Evolutionary conservation across 2,329 filamentous ascomycete species (phyloP).

Genomic region (Pochonia chlamydosporia): DNA sequence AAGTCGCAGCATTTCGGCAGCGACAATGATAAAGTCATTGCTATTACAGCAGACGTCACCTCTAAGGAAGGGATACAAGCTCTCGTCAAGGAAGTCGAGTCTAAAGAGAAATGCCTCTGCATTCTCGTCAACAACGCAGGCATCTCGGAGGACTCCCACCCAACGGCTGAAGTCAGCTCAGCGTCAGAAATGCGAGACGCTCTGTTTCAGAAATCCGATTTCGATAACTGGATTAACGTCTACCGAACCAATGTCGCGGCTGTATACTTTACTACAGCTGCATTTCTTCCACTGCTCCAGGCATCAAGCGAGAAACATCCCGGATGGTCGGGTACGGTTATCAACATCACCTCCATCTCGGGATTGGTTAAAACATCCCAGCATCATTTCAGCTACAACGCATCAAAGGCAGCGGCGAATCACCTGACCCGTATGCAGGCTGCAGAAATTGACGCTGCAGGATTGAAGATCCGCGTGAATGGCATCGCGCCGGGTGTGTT

Average conservation of each 20-base stretch:
- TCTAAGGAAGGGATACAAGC: slow-evolving; percentile 52
- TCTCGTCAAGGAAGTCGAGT: slow-evolving; percentile 51
- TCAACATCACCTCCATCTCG: slow-evolving; percentile 65
- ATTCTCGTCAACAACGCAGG: slow-evolving; percentile 67
- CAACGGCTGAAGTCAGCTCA: slow-evolving; percentile 47
- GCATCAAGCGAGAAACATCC: slow-evolving; percentile 34
- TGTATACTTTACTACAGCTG: slow-evolving; percentile 59
- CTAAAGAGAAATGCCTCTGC: slow-evolving; percentile 51
- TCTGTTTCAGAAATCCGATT: slow-evolving; percentile 61
- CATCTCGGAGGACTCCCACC: slow-evolving; percentile 49
- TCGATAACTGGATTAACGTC: slow-evolving; percentile 66
- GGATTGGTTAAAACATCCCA: slow-evolving; percentile 57
- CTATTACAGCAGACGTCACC: slow-evolving; percentile 57
- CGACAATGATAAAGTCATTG: slow-evolving; percentile 49
- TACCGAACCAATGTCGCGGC: slow-evolving; percentile 73
- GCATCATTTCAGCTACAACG: slow-evolving; percentile 61
- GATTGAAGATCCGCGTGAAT: slow-evolving; percentile 62
- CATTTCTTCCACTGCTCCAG: slow-evolving; percentile 57
- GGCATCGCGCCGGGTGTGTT: slow-evolving; percentile 68
- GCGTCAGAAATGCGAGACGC: slow-evolving; percentile 49
- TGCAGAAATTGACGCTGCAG: slow-evolving; percentile 50
- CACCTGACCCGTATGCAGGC: slow-evolving; percentile 62
- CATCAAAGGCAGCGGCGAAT: slow-evolving; percentile 57
- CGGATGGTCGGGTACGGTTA: slow-evolving; percentile 52
- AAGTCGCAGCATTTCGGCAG: slow-evolving; percentile 52